Evolutionary conservation across 768 basidiomycete species (phyloP).

Genomic region (Boletellus ananiceps): DNA sequence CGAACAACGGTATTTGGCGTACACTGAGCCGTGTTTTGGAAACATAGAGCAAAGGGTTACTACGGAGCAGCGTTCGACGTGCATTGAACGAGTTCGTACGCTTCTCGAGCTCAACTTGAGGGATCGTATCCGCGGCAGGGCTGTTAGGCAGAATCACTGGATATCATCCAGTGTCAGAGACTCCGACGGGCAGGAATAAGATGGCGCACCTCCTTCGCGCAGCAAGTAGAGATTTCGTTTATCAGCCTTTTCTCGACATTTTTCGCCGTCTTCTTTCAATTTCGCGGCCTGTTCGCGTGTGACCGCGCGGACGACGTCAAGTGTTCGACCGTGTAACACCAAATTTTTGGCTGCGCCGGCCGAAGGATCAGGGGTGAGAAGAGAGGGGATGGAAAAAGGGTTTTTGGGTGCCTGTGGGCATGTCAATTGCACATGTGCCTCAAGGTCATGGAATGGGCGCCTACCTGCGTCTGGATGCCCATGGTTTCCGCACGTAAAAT

Average conservation of each 20-base stretch:
- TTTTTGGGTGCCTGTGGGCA: slow-evolving; percentile 59
- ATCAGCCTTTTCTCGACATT: slow-evolving; percentile 81
- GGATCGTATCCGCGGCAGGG: slow-evolving; percentile 67
- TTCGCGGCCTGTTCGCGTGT: slow-evolving; percentile 84
- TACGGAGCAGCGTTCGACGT: slow-evolving; percentile 75
- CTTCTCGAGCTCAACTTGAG: slow-evolving; percentile 76
- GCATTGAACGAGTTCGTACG: slow-evolving; percentile 83
- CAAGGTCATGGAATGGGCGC: slow-evolving; percentile 19
- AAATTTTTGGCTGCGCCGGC: slow-evolving; percentile 75
- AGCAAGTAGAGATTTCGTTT: slow-evolving; percentile 95
- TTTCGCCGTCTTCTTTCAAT: slow-evolving; percentile 85
- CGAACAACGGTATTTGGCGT: slow-evolving; percentile 88
- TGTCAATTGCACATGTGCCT: neutral
- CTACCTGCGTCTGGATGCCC: slow-evolving; percentile 34
- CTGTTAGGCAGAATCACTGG: slow-evolving; percentile 88
- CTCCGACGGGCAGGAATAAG: neutral
- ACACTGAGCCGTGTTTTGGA: slow-evolving; percentile 92
- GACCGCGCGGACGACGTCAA: slow-evolving; percentile 88
- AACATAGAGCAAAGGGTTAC: slow-evolving; percentile 91
- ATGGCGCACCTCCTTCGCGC: slow-evolving; percentile 79
- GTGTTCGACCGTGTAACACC: slow-evolving; percentile 87
- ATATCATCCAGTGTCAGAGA: no score
- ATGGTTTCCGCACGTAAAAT: slow-evolving; percentile 61
- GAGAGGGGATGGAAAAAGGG: slow-evolving; percentile 82
- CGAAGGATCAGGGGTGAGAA: slow-evolving; percentile 92